Evolutionary conservation across 75 land plant species (phyloP).

Genomic region (Pinus taeda): DNA sequence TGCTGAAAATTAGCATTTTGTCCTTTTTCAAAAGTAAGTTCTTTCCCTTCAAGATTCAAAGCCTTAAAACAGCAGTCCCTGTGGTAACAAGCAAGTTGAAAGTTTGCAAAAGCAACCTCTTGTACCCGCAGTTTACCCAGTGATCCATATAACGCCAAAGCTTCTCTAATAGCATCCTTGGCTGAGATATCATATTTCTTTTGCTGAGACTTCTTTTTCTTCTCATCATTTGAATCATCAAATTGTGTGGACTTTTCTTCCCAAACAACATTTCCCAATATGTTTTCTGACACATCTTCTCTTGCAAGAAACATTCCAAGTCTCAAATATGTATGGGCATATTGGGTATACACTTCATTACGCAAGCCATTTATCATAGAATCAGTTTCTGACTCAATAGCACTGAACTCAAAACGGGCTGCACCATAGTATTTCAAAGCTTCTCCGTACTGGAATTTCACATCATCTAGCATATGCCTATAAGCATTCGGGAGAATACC

Average conservation of each 20-base stretch:
- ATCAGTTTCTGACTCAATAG: conserved; percentile 24
- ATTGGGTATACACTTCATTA: conserved; percentile 85
- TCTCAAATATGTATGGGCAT: conserved; percentile 85
- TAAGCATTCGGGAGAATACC: conserved; percentile 36
- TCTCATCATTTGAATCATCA: conserved; percentile 9
- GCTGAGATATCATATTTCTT: conserved; percentile 61
- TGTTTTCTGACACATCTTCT: conserved; percentile 46
- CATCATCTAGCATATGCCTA: conserved; percentile 51
- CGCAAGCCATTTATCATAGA: conserved; percentile 27
- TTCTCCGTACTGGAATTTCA: conserved; percentile 61
- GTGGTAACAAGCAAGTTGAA: conserved; percentile 86
- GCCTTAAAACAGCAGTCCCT: conserved; percentile 67
- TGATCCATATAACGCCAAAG: conserved; percentile 77
- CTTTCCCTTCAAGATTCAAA: conserved; percentile 38
- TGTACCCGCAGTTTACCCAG: conserved; percentile 77
- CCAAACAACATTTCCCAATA: conserved; percentile 24
- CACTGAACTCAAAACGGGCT: conserved; percentile 57
- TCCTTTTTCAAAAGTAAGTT: conserved; percentile 21
- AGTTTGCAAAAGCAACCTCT: conserved; percentile 90
- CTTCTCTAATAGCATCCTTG: conserved; percentile 84
- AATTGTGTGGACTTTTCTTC: conserved; percentile 8
- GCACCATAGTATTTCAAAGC: conserved; percentile 77
- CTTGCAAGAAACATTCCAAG: conserved; percentile 93
- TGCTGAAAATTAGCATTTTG: conserved; percentile 45
- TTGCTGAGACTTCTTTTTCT: conserved; percentile 8